Evolutionary conservation across 1,284 basidiomycete genomes (phyloP).

Genomic region (Tilletia walkeri): DNA sequence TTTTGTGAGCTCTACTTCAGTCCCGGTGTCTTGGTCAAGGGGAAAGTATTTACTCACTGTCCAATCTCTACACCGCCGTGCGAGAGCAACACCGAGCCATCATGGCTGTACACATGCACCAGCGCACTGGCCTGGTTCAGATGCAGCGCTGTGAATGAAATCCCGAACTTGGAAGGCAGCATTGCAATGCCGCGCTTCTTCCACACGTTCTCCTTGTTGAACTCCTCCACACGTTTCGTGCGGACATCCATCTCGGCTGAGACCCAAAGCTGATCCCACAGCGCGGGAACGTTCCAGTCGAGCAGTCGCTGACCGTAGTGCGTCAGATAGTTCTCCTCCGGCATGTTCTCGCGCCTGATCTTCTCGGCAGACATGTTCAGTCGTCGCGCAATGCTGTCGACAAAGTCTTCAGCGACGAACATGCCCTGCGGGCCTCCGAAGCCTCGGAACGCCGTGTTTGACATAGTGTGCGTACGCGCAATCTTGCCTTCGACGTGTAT

Average conservation of each 20-base stretch:
- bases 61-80: constrained; percentile 56
- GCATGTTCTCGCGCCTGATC: constrained; percentile 54
- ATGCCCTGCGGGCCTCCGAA: constrained; percentile 57
- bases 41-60: constrained; percentile 18
- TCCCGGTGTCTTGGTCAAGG: neutral
- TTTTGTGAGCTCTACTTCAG: neutral
- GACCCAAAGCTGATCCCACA: constrained; percentile 45
- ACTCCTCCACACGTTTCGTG: constrained; percentile 45
- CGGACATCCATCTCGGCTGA: constrained; percentile 46
- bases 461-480: constrained; percentile 56
- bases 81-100: constrained; percentile 44
- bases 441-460: constrained; percentile 57
- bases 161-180: constrained; percentile 56
- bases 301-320: constrained; percentile 54
- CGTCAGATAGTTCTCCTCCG: constrained; percentile 53
- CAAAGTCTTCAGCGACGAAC: constrained; percentile 52
- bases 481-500: constrained; percentile 51
- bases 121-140: constrained; percentile 56
- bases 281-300: constrained; percentile 56
- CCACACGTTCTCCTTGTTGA: constrained; percentile 53
- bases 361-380: constrained; percentile 53
- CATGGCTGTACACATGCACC: constrained; percentile 55
- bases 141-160: constrained; percentile 53
- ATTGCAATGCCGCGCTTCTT: constrained; percentile 55
- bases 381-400: constrained; percentile 50